Base-by-base conservation (phyloP, 306 rosid genomes). In the cucumber (Cucumis sativus) region DNA sequence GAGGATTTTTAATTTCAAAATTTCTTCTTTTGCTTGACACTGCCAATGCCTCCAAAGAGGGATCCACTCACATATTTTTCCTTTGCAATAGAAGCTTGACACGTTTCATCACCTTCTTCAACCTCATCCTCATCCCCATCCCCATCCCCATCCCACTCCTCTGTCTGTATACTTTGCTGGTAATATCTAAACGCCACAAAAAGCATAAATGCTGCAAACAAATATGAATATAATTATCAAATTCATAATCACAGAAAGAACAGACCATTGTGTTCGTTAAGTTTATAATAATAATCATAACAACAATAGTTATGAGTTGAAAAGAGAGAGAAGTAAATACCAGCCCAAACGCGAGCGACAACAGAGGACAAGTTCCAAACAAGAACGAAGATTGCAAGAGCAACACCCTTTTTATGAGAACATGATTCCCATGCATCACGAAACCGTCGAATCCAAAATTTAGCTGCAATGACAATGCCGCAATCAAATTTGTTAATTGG, bases 311-410 rank as follows among this genome's bases (percentile, higher is more conserved):
- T 23, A 23, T 23, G 25, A 23, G 25, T 28, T 28, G 30, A 33
- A 30, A 60, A 18, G 69, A 16, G 71, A 65, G 25, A 30, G 17
- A 61, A 57, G 14, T 41, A 55, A 30, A n/a, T 87, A 90, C 98
- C 98, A 88, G 97, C 97, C 98, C 98, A 93, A 75, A 90, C 81
- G 70, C 98, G 98, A 82, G 97, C 96, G 21, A 85, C 87, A 52
- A 89, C 87, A 0, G 98, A 93, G 8, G 94, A 91, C n/a, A 93
- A 74, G 80, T 93, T 93, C 97, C 97, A 91, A 4, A 93, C 91
- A 15, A 93, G 90, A 6, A 90, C 82, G 43, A 91, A 91, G 58
- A 85, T 58, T 57, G 84, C 90, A 7, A 90, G 62, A 13, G 92
- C 92, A 52, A 91, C 87, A 0, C 93, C 96, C 70, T 87, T 91